phyloP scores from a whole-genome alignment of 352 stramenopile species.

The Halophytophthora polymorphica region DNA sequence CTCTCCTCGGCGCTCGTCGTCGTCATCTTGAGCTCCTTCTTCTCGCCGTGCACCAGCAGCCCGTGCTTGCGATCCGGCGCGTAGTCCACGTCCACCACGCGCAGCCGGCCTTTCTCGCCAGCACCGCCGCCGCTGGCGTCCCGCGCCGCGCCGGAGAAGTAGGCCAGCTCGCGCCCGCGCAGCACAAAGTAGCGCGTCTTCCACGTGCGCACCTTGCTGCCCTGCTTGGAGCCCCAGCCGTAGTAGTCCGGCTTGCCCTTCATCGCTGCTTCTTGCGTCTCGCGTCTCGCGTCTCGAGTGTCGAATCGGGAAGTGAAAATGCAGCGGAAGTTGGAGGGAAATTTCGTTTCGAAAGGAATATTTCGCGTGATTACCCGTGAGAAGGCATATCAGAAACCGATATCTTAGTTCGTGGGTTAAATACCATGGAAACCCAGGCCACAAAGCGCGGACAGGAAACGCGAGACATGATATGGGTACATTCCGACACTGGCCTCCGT shows the following conservation, averaged over 20 bases:
- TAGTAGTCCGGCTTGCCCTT: slow-evolving; percentile 29
- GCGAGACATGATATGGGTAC: slow-evolving; percentile 1
- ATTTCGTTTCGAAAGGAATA: too few species aligned
- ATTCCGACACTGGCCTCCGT: too few species aligned
- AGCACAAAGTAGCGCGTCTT: slow-evolving; percentile 78
- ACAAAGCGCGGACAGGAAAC: too few species aligned
- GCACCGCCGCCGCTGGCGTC: slow-evolving; percentile 28
- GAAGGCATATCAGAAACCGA: not conserved
- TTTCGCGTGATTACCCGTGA: too few species aligned
- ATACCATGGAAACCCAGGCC: too few species aligned
- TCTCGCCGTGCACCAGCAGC: slow-evolving; percentile 57
- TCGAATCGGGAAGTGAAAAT: slow-evolving; percentile 10
- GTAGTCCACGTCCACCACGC: slow-evolving; percentile 50
- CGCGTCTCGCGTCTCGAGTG: too few species aligned
- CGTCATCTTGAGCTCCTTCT: slow-evolving; percentile 66
- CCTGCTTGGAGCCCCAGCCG: slow-evolving; percentile 70
- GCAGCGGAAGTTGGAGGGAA: too few species aligned
- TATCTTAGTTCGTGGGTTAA: too few species aligned
- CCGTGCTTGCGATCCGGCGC: slow-evolving; percentile 43
- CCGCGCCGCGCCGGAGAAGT: slow-evolving; percentile 48
- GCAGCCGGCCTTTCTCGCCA: slow-evolving; percentile 62
- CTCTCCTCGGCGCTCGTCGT: slow-evolving; percentile 48
- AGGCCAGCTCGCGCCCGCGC: slow-evolving; percentile 44
- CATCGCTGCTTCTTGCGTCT: slow-evolving; percentile 9
- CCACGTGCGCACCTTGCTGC: slow-evolving; percentile 67